These are phyloP conservation scores for Capsella rubella DNA, from an alignment of 441 rosid genomes.

Conservation along the genomic window DNA sequence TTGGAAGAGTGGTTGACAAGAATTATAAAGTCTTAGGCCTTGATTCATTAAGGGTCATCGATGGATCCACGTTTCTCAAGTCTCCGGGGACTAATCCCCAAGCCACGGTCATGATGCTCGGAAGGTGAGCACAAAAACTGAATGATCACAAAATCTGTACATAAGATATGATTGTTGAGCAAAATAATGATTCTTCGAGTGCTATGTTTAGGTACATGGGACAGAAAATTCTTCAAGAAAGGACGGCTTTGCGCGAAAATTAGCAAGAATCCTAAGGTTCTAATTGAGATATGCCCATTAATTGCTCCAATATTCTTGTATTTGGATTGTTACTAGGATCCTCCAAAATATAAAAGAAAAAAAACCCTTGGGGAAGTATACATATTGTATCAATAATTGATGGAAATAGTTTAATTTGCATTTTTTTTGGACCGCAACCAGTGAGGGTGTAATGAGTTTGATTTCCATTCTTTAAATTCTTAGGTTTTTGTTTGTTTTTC, in stretches of 20 bases:
- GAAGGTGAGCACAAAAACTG: conserved; percentile 47
- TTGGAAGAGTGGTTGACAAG: conserved; percentile 54
- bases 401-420: too few species aligned
- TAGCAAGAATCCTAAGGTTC: too few species aligned
- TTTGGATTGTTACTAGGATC: too few species aligned
- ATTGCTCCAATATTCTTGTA: too few species aligned
- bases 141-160: background rate
- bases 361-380: too few species aligned
- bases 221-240: conserved; percentile 48
- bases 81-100: conserved; percentile 76
- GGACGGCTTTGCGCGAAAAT: background rate
- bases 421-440: too few species aligned
- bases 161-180: background rate
- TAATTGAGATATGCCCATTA: too few species aligned
- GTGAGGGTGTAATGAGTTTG: too few species aligned
- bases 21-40: conserved; percentile 58
- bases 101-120: conserved; percentile 75
- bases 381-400: too few species aligned
- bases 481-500: too few species aligned
- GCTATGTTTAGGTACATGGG: conserved; percentile 59
- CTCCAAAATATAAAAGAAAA: too few species aligned
- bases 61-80: conserved; percentile 57
- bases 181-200: background rate
- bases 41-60: conserved; percentile 55
- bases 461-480: too few species aligned